phyloP scores from a whole-genome alignment of 768 basidiomycete genomes.

The Amanita polypyramis region DNA sequence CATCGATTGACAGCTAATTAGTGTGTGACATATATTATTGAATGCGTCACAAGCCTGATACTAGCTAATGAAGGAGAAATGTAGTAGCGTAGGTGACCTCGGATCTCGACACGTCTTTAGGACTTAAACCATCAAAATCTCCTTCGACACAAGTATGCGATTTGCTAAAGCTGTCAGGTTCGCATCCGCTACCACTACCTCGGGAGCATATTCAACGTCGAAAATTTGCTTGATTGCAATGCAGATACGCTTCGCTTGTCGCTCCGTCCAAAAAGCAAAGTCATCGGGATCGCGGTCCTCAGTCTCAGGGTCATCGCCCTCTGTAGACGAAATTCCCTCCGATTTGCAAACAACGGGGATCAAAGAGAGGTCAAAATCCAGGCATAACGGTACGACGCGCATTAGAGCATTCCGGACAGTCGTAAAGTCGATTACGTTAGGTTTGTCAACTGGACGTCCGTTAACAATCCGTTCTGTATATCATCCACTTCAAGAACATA shows the following conservation, averaged over 20 bases:
- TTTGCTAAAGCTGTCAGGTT: conserved; percentile 81
- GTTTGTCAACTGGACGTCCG: conserved; percentile 23
- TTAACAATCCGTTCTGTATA: neutral
- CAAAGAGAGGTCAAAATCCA: conserved; percentile 78
- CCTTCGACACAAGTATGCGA: conserved; percentile 71
- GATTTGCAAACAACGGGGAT: conserved; percentile 61
- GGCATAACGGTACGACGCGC: conserved; percentile 74
- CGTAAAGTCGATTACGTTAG: conserved; percentile 48
- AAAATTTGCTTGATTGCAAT: conserved; percentile 72
- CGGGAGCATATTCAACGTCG: conserved; percentile 78
- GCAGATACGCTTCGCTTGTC: conserved; percentile 86
- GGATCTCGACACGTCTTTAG: neutral
- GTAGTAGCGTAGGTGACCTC: neutral
- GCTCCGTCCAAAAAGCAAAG: conserved; percentile 88
- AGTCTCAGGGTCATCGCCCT: conserved; percentile 18
- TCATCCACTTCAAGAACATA: conserved; percentile 24
- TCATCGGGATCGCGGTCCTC: conserved; percentile 73
- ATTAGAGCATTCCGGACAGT: conserved; percentile 58
- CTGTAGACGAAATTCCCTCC: conserved; percentile 12
- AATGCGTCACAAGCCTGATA: conserved; percentile 11
- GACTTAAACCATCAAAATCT: conserved; percentile 28
- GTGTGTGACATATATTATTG: neutral
- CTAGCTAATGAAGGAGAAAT: conserved; percentile 5
- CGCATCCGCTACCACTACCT: conserved; percentile 90
- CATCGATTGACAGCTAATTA: conserved; percentile 1